phyloP scores from a whole-genome alignment of 306 rosid species.

The Bauhinia variegata region DNA sequence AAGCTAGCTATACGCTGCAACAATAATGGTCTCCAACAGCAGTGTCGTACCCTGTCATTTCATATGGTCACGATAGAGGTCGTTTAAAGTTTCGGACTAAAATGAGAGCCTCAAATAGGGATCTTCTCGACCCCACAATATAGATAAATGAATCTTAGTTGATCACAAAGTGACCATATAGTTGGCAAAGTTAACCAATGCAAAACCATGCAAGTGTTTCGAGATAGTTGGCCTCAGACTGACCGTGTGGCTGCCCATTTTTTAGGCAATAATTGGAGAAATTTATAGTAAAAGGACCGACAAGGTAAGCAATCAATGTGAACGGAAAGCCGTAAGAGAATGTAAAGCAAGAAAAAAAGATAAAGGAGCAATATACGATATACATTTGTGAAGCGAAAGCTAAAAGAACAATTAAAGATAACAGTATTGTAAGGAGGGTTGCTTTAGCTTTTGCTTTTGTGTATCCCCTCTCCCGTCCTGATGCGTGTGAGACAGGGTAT shows the following conservation, averaged over 20 bases:
- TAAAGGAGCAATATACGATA: background rate
- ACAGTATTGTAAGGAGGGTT: background rate
- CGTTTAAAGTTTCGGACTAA: no score
- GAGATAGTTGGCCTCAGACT: slow-evolving; percentile 1
- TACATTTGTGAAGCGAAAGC: slow-evolving; percentile 2
- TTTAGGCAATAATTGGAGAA: slow-evolving; percentile 37
- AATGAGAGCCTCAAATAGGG: no score
- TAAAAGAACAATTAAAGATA: slow-evolving; percentile 3
- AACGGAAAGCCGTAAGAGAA: slow-evolving; percentile 29
- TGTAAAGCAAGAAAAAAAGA: slow-evolving; percentile 36
- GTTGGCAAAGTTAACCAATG: slow-evolving; percentile 10
- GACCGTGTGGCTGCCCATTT: slow-evolving; percentile 26
- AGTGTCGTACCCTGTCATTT: no score
- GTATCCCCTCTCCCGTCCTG: slow-evolving; percentile 1
- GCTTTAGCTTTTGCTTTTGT: slow-evolving; percentile 37
- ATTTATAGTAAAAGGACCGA: slow-evolving; percentile 18
- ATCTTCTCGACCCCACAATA: no score
- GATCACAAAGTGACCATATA: no score
- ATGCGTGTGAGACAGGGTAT: slow-evolving; percentile 6
- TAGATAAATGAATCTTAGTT: background rate
- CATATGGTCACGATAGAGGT: no score
- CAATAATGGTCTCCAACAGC: background rate
- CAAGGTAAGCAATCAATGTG: slow-evolving; percentile 41
- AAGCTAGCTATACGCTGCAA: background rate
- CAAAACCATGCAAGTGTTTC: slow-evolving; percentile 15